phyloP scores from a whole-genome alignment of 169 alveolate species.

The Plasmodium gallinaceum region DNA sequence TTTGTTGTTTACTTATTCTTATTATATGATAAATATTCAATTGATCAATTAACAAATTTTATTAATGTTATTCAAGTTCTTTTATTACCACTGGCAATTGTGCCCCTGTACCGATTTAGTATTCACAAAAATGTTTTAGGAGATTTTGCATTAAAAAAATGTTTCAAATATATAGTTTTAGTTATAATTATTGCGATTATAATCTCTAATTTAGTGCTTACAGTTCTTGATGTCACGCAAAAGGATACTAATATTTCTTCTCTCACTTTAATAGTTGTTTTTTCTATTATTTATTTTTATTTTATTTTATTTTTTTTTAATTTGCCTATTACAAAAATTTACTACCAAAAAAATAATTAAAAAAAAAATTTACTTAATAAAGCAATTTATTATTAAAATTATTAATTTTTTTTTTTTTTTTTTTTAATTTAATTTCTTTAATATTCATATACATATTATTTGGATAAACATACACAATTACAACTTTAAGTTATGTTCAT shows the following conservation, averaged over 20 bases:
- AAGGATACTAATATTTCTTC: neutral
- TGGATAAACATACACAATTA: neutral
- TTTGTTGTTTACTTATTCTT: conserved; percentile 37
- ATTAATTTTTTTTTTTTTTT: neutral
- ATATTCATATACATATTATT: neutral
- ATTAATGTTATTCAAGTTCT: conserved; percentile 64
- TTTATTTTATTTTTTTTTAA: conserved; percentile 34
- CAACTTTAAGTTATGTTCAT: too few relatives aligned
- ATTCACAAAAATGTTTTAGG: conserved; percentile 75
- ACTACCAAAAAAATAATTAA: neutral
- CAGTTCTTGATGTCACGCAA: conserved; percentile 41
- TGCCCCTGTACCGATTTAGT: conserved; percentile 65
- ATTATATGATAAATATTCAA: conserved; percentile 52
- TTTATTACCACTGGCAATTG: conserved; percentile 65
- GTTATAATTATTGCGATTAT: conserved; percentile 57
- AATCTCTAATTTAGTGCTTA: conserved; percentile 38
- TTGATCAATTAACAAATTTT: conserved; percentile 71
- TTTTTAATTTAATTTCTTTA: neutral
- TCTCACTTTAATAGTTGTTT: conserved; percentile 4
- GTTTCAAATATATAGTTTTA: conserved; percentile 31
- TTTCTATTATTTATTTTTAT: conserved; percentile 26
- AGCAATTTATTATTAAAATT: neutral
- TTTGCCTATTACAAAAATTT: conserved; percentile 56
- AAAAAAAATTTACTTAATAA: neutral
- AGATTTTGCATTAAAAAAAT: conserved; percentile 35